Percentiles rank a stretch among this genome's conserved stretches.
These are phyloP conservation scores for Xylaria castorea DNA, from an alignment of 495 filamentous ascomycete genomes.

Conservation along the genomic window DNA sequence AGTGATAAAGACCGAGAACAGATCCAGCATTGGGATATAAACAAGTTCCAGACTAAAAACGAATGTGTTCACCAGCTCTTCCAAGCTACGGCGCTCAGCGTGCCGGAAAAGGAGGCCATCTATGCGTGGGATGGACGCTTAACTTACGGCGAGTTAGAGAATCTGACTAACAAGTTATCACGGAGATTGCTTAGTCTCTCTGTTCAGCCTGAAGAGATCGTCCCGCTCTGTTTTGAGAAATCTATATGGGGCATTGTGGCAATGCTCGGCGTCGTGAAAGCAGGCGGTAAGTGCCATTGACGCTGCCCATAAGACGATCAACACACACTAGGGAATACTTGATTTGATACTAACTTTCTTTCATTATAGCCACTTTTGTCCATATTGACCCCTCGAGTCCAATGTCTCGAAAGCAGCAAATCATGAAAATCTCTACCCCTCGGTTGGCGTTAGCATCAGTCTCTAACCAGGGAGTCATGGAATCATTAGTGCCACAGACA, in stretches of 20 bases:
- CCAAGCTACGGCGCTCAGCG: constrained; percentile 22
- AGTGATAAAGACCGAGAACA: constrained; percentile 3
- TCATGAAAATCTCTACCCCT: constrained; percentile 8
- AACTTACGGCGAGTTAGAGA: constrained; percentile 56
- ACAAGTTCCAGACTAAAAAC: constrained; percentile 27
- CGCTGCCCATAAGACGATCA: not conserved
- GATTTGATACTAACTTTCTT: not conserved
- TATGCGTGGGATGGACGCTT: constrained; percentile 61
- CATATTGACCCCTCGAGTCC: constrained; percentile 22
- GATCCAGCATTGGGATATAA: constrained; percentile 8
- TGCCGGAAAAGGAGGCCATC: constrained; percentile 34
- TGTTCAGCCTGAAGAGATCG: constrained; percentile 56
- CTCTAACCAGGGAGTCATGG: not conserved
- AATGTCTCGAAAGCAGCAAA: constrained; percentile 8
- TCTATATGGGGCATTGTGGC: constrained; percentile 62
- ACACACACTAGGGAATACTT: not conserved
- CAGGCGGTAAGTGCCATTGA: constrained; percentile 45
- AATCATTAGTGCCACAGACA: constrained; percentile 34
- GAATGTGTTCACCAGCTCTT: constrained; percentile 40
- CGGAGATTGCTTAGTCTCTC: constrained; percentile 50
- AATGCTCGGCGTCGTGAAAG: constrained; percentile 63
- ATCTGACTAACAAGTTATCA: constrained; percentile 44
- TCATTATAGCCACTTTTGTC: constrained; percentile 12
- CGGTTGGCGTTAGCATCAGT: constrained; percentile 21
- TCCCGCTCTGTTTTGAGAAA: constrained; percentile 67